Evolutionary conservation across 768 basidiomycete genomes (phyloP), one percentile per base, ranked within the genome.

Genomic region (Mycena chlorophos): DNA sequence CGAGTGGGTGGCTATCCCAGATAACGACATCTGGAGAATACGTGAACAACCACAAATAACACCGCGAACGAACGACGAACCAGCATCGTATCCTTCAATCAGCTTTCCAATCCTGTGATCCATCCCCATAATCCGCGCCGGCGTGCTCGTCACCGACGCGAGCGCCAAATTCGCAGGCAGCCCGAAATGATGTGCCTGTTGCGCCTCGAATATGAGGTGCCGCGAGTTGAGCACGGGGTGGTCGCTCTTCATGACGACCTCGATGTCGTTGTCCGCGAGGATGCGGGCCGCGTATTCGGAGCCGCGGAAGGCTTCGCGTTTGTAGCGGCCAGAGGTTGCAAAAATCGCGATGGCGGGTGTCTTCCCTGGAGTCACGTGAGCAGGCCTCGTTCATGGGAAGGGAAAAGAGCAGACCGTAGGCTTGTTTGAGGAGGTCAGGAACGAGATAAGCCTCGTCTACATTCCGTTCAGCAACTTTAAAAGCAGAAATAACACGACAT

Each of bases 1-100:
- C 65, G 23, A 95, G 77, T 0, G 91, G 93, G 68, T 93, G 90
- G 3, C 82, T 82, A 55, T 89, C 86, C 87, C 88, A 89, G 14
- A 84, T 65, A 29, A 79, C 80, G 28, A 82, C 58, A 58, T 83
- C 82, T 80, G 52, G 17, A 13, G 27, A 4, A 5, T 38, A 34
- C 13, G n/a, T n/a, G n/a, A n/a, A n/a, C n/a, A n/a, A n/a, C n/a
- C n/a, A n/a, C n/a, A n/a, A n/a, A n/a, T n/a, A n/a, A n/a, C 29
- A 34, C 48, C 14, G 20, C 4, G 22, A 47, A 25, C 5, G 12
- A 16, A 28, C n/a, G 12, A 50, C 50, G 37, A 42, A 72, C 73
- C 83, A 38, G 91, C 90, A 68, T 92, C 91, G 64, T 83, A 89
- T 5, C 88, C 88, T 68, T 73, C 63, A 49, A 77, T 74, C 38